Conservation (phyloP, 1,139 yeast genomes). For the Blastobotrys indianensis region DNA sequence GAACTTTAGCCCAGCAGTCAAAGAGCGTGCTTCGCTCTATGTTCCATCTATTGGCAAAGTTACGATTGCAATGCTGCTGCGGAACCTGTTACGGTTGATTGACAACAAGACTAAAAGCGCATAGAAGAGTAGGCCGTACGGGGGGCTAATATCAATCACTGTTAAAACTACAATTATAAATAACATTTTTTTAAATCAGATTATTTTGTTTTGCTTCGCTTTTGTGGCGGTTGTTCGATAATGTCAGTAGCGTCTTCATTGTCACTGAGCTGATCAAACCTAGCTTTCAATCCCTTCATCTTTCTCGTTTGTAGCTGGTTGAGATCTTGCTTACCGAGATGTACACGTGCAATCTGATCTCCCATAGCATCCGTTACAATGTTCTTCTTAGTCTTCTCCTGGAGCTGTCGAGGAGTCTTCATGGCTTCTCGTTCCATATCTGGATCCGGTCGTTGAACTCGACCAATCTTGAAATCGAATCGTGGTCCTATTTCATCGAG, state of each 20-base stretch:
- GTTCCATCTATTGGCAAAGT: conserved; percentile 97
- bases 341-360: conserved; percentile 94
- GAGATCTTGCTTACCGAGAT: conserved; percentile 93
- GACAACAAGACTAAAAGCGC: conserved; percentile 44
- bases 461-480: conserved; percentile 85
- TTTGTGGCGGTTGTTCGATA: conserved; percentile 18
- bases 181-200: background rate
- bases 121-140: background rate
- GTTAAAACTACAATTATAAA: background rate
- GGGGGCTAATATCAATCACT: background rate
- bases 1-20: conserved; percentile 76
- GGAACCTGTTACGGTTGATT: conserved; percentile 77
- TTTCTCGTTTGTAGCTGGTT: conserved; percentile 88
- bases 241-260: conserved; percentile 40
- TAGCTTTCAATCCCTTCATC: conserved; percentile 94
- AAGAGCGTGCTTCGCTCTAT: conserved; percentile 78
- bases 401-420: conserved; percentile 75
- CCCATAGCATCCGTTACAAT: conserved; percentile 85
- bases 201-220: conserved; percentile 18
- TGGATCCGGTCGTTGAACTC: conserved; percentile 77
- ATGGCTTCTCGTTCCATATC: conserved; percentile 89
- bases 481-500: conserved; percentile 95
- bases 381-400: conserved; percentile 82
- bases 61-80: conserved; percentile 85
- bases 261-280: conserved; percentile 61